Base-by-base conservation (phyloP, 1,284 basidiomycete species). In the Peniophora sp. region DNA sequence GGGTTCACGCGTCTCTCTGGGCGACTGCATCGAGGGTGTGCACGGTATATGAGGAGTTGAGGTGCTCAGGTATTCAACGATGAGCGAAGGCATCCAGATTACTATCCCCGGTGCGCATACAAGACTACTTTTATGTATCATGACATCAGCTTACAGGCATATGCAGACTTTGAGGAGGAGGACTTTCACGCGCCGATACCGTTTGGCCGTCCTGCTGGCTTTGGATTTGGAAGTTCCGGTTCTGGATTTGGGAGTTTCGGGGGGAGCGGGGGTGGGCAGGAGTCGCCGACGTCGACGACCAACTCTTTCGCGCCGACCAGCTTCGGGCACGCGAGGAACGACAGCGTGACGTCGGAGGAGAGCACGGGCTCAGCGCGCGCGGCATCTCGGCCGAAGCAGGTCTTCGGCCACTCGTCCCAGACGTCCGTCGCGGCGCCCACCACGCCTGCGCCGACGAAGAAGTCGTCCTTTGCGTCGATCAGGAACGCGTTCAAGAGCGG, bases 401-500 rank as follows among this genome's bases (percentile, higher is more conserved):
- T 81, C 12, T 82, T 81, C 58, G 78, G 74, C 8, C 85, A 89
- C 62, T 78, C 81, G 20, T 71, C 85, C 8, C 83, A 85, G 56
- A 78, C 83, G 1, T 89, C 85, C 3, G 72, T 87, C 48, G 74
- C 79, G 20, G 78, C 76, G 2, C 37, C 15, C n/a, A 72, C 68
- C 2, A 59, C 64, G 22, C 37, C 37, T n/a, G 74, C 81, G 2
- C 83, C 88, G 60, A 73, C 82, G 47, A 92, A 92, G 71, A 92
- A 92, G 57, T 69, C 88, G 1, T 91, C 88, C 0, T 89, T 93
- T 57, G 89, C 91, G 1, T 92, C 88, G 8, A 79, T 95, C 51
- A 83, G 89, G 48, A 92, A 92, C 64, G 89, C 90, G 3, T 93
- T 95, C 78, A 93, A 91, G 67, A 72, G 78, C 53, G 37, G 37